Base-by-base conservation (phyloP, 352 stramenopile species). In the Phytophthora idaei region DNA sequence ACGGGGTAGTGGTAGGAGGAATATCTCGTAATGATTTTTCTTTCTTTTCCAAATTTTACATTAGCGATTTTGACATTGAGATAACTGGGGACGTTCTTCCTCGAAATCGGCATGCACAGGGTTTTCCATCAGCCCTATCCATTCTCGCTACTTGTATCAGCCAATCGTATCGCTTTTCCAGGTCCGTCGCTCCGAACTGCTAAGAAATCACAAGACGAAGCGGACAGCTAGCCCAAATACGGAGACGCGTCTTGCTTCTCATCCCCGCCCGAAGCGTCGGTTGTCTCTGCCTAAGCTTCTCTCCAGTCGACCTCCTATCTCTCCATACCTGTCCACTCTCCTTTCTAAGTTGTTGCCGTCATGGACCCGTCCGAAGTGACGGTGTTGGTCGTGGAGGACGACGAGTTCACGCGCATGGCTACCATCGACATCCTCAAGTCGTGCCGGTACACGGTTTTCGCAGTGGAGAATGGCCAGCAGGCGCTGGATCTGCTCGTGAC, bases 301-400 rank as follows among this genome's bases (percentile, higher is more conserved):
- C 49, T 9, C 12, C 12, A 41, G 46, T 31, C 44, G 11, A 27
- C 28, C 29, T 31, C n/a, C 51, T 44, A 31, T 45, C 14, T 44
- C 3, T 53, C 59, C 10, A 12, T 14, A 52, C 14, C n/a, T 25
- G 47, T 39, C 37, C 32, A 15, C 14, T n/a, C n/a, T 41, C 57
- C 21, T 65, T 32, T 17, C 29, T 47, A 64, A 37, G 42, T 29
- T 12, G 42, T 9, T 12, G 34, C 37, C 31, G 57, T 29, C 25
- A 95, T 95, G 87, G 87, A 95, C 66, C 87, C 87, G 50, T 91
- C 87, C 4, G 89, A 96, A 79, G 89, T 96, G 57, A 93, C 88
- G 34, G 89, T 96, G 57, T 74, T 96, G 21, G 87, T 96, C 45
- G 89, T 96, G 7, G 89, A 96, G 61, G 89, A 96, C 64, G 89